A percentile compares a stretch with the other conserved stretches of the same genome.
These are phyloP conservation scores for Leccinum ponderosum DNA, from an alignment of 1,284 basidiomycete species.

Conservation along the genomic window DNA sequence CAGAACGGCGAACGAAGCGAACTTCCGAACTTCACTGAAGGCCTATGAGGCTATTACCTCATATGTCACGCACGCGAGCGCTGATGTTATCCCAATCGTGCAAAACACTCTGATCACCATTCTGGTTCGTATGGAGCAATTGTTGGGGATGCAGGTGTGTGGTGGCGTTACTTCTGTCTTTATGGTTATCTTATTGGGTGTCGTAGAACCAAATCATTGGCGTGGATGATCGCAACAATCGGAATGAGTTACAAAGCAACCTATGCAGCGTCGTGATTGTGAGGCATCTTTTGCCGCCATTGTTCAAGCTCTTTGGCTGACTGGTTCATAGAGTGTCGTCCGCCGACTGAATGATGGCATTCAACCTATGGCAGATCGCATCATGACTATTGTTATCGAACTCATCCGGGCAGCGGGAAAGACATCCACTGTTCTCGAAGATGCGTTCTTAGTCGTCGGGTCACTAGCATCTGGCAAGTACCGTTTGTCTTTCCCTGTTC, in stretches of 20 bases:
- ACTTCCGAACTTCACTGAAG: constrained; percentile 78
- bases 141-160: constrained; percentile 76
- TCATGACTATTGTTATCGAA: constrained; percentile 91
- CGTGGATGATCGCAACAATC: constrained; percentile 96
- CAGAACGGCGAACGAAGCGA: constrained; percentile 86
- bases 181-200: constrained; percentile 3
- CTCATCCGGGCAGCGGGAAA: constrained; percentile 88
- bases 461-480: constrained; percentile 71
- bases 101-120: constrained; percentile 84
- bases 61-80: constrained; percentile 79
- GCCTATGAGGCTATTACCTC: constrained; percentile 96
- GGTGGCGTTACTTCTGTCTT: constrained; percentile 2
- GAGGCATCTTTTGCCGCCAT: constrained; percentile 26
- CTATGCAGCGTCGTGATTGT: constrained; percentile 90
- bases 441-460: constrained; percentile 96
- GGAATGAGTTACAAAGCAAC: constrained; percentile 98
- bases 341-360: constrained; percentile 85
- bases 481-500: neutral
- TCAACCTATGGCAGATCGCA: constrained; percentile 87
- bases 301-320: neutral
- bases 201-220: constrained; percentile 90
- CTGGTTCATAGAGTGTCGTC: constrained; percentile 65
- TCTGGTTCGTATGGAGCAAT: constrained; percentile 86
- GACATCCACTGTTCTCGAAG: constrained; percentile 95
- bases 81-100: constrained; percentile 81